phyloP scores from a whole-genome alignment of 2,329 filamentous ascomycete genomes.

The Periglandula ipomoeae region DNA sequence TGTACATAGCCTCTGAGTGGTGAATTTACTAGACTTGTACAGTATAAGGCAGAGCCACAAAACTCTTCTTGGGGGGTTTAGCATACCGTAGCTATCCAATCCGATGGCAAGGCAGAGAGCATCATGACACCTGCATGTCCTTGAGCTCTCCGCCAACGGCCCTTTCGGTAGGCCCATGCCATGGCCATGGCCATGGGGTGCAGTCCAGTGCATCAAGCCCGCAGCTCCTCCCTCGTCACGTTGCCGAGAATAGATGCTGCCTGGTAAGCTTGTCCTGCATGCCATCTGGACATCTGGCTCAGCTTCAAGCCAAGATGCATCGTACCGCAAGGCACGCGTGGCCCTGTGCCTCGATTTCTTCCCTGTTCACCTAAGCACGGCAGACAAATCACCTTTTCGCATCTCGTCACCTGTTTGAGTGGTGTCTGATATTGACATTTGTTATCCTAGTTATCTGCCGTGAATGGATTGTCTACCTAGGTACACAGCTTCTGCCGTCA shows the following conservation, averaged over 20 bases:
- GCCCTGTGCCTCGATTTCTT: background rate
- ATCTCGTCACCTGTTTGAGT: background rate
- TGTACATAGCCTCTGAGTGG: too few species aligned
- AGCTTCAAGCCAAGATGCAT: background rate
- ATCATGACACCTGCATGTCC: background rate
- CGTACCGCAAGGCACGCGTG: background rate
- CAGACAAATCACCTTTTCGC: background rate
- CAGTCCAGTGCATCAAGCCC: slow-evolving; percentile 2
- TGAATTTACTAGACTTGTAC: too few species aligned
- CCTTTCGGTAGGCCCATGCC: background rate
- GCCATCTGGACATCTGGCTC: background rate
- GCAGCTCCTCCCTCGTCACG: slow-evolving; percentile 5
- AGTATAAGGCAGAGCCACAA: too few species aligned
- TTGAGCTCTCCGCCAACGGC: background rate
- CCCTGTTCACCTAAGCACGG: background rate
- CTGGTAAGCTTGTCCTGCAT: background rate
- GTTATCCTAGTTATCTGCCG: background rate
- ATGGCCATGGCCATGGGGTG: too few species aligned
- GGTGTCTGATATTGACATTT: background rate
- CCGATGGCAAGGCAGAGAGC: too few species aligned
- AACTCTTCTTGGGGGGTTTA: too few species aligned
- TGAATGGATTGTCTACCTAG: background rate
- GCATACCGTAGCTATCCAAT: too few species aligned
- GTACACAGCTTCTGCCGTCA: background rate
- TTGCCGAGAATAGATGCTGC: slow-evolving; percentile 1